Conservation (phyloP, 2,329 filamentous ascomycete genomes). For the Aureobasidium uvarum region DNA sequence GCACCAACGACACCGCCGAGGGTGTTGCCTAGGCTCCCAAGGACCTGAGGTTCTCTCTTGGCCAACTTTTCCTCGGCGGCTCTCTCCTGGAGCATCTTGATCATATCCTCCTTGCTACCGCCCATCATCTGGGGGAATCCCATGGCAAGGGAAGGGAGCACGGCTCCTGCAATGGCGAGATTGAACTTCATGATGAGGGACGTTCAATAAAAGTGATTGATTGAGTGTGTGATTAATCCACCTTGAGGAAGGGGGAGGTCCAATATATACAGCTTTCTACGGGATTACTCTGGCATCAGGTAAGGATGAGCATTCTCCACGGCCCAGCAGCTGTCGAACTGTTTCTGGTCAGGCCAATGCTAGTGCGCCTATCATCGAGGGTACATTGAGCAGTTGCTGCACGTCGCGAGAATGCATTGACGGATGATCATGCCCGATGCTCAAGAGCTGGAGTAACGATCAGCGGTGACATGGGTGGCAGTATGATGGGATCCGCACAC, state of each 20-base stretch:
- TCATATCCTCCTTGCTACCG: conserved; percentile 11
- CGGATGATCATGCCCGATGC: conserved; percentile 8
- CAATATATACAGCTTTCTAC: conserved; percentile 7
- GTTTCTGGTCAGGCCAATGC: background rate
- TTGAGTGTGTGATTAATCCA: background rate
- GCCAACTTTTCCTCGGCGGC: background rate
- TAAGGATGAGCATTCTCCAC: background rate
- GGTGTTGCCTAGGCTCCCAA: background rate
- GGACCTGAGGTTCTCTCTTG: conserved; percentile 10
- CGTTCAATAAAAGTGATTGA: conserved; percentile 3
- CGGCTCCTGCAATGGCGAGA: conserved; percentile 12
- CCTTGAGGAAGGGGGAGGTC: background rate
- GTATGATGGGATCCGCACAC: background rate
- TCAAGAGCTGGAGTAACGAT: conserved; percentile 15
- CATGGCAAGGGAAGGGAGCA: conserved; percentile 18
- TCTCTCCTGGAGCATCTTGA: conserved; percentile 18
- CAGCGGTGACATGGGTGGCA: conserved; percentile 20
- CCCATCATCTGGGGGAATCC: conserved; percentile 23
- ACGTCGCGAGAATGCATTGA: conserved; percentile 6
- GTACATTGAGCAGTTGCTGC: conserved; percentile 3
- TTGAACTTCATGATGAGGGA: conserved; percentile 22
- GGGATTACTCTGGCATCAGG: background rate
- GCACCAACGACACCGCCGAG: background rate
- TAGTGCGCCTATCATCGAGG: background rate
- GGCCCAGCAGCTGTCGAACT: background rate